These are phyloP conservation scores for Carex myosuroides DNA, from an alignment of 176 grass and related monocot genomes.

Conservation along the genomic window DNA sequence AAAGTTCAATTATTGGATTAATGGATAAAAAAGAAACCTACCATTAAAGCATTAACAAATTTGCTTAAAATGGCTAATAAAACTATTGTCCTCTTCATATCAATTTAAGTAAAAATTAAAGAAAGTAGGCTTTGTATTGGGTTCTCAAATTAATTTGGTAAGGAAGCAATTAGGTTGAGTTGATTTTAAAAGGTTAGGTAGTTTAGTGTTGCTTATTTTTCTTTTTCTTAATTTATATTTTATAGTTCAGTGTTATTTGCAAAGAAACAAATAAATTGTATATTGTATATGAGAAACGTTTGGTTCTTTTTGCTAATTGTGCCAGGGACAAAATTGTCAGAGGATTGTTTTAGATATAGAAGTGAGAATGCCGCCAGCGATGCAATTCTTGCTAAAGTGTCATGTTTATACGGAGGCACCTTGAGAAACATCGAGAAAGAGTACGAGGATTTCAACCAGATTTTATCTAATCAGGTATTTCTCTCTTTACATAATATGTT, in stretches of 20 bases:
- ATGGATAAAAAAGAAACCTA: neutral
- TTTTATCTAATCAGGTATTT: slow-evolving; percentile 74
- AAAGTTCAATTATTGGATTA: neutral
- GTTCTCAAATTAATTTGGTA: neutral
- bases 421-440: slow-evolving; percentile 98
- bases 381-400: slow-evolving; percentile 64
- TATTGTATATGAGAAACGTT: neutral
- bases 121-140: neutral
- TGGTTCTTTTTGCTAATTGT: neutral
- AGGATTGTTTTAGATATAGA: slow-evolving; percentile 96
- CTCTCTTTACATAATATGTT: neutral
- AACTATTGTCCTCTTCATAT: neutral
- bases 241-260: neutral
- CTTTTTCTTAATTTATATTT: neutral
- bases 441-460: slow-evolving; percentile 72
- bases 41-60: neutral
- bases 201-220: neutral
- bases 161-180: neutral
- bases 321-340: slow-evolving; percentile 89
- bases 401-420: slow-evolving; percentile 73
- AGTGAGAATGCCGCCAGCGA: slow-evolving; percentile 61
- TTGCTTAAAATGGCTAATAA: neutral
- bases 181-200: neutral
- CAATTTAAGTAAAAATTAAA: neutral
- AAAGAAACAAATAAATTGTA: neutral